Evolutionary conservation across 805 yeast species (phyloP).

Genomic region (Myxozyma mucilagina): DNA sequence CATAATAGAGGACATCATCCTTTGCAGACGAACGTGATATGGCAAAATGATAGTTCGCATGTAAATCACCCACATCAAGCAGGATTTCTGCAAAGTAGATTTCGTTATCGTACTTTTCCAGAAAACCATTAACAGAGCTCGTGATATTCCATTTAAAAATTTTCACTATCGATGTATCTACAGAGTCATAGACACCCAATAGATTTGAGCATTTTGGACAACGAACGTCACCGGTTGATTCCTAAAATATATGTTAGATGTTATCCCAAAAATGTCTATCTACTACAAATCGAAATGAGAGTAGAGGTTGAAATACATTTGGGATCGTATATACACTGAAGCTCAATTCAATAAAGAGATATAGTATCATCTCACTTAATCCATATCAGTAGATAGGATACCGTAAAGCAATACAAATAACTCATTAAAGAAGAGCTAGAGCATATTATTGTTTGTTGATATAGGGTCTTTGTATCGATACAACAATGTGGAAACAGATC

Average conservation of each 20-base stretch:
- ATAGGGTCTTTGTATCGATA: conserved; percentile 38
- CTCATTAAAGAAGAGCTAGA: background rate
- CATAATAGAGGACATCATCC: background rate
- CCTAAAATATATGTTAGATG: conserved; percentile 1
- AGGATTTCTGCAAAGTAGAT: conserved; percentile 38
- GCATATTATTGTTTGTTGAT: conserved; percentile 17
- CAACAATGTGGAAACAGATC: conserved; percentile 7
- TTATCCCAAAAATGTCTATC: background rate
- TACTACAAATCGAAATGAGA: background rate
- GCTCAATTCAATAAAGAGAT: background rate
- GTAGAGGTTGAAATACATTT: background rate
- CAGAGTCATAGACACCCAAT: background rate
- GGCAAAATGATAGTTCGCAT: conserved; percentile 45
- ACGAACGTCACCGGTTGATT: background rate
- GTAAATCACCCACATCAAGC: conserved; percentile 47
- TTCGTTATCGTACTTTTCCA: background rate
- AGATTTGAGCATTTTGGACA: background rate
- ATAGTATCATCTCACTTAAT: background rate
- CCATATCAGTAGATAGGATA: background rate
- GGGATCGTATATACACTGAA: background rate
- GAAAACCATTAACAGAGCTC: conserved; percentile 31
- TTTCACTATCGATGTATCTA: conserved; percentile 3
- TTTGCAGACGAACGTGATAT: conserved; percentile 27
- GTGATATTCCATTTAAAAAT: conserved; percentile 60
- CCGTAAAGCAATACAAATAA: background rate